These are phyloP conservation scores for Cryptosporidium bovis DNA, from an alignment of 169 alveolate genomes.

Conservation along the genomic window DNA sequence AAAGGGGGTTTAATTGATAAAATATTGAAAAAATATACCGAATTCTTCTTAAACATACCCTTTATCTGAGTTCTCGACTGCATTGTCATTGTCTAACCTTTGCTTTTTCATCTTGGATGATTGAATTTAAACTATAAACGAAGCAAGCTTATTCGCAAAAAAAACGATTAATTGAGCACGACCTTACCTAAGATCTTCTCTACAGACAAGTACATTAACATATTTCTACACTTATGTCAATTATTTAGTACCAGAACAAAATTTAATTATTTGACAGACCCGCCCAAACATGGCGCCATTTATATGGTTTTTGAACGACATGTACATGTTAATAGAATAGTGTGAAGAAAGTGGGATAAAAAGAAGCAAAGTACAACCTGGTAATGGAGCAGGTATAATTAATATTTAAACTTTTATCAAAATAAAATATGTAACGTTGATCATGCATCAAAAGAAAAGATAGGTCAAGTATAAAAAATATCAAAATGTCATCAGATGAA, in stretches of 20 bases:
- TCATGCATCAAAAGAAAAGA: neutral
- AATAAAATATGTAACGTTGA: neutral
- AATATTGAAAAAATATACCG: too few relatives aligned
- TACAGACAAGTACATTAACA: too few relatives aligned
- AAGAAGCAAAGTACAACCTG: neutral
- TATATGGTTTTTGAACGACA: slow-evolving; percentile 25
- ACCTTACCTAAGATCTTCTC: too few relatives aligned
- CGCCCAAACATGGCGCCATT: slow-evolving; percentile 27
- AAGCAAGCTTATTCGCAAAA: too few relatives aligned
- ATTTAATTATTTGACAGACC: slow-evolving; percentile 1
- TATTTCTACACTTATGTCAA: too few relatives aligned
- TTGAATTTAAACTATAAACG: too few relatives aligned
- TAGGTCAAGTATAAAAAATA: neutral
- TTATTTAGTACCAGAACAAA: neutral
- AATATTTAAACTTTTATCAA: neutral
- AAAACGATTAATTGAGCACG: too few relatives aligned
- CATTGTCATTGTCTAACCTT: too few relatives aligned
- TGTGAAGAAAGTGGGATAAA: slow-evolving; percentile 6
- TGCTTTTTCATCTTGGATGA: too few relatives aligned
- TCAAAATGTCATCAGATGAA: slow-evolving; percentile 1
- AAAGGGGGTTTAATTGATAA: neutral
- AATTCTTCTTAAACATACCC: too few relatives aligned
- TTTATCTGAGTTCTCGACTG: too few relatives aligned
- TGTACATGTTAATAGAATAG: slow-evolving; percentile 52
- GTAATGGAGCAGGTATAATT: neutral